phyloP scores from a whole-genome alignment of 352 stramenopile genomes.

The Phytophthora syringae region DNA sequence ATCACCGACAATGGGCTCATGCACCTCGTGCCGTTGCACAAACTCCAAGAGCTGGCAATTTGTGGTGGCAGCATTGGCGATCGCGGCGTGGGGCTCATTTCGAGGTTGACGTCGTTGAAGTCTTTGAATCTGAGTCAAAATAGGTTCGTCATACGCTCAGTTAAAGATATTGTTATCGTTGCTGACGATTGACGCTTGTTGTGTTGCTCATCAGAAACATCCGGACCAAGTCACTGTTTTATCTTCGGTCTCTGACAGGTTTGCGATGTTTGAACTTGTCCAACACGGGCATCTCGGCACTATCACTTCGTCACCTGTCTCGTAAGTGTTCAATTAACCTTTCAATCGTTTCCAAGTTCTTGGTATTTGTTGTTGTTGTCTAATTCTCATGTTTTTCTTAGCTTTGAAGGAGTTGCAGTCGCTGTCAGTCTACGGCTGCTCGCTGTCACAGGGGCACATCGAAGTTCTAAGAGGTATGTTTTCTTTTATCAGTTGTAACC shows the following conservation, averaged over 20 bases:
- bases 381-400: too few relatives aligned
- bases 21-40: conserved; percentile 57
- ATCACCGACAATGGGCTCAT: conserved; percentile 76
- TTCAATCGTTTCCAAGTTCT: neutral
- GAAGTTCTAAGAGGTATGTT: conserved; percentile 59
- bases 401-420: conserved; percentile 62
- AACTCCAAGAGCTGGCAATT: conserved; percentile 68
- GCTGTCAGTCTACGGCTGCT: conserved; percentile 64
- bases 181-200: conserved; percentile 1
- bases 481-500: too few relatives aligned
- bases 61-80: conserved; percentile 75
- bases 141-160: conserved; percentile 34
- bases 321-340: conserved; percentile 38
- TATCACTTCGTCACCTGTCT: conserved; percentile 76
- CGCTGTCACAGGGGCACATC: conserved; percentile 55
- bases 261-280: conserved; percentile 80
- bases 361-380: too few relatives aligned
- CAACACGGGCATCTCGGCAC: conserved; percentile 69
- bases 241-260: conserved; percentile 61
- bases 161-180: neutral
- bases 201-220: conserved; percentile 59
- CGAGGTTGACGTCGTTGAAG: conserved; percentile 72
- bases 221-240: conserved; percentile 66
- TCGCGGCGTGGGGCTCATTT: conserved; percentile 74
- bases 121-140: conserved; percentile 88